phyloP scores from a whole-genome alignment of 1,284 basidiomycete genomes.

The Boletus semigastroideus region DNA sequence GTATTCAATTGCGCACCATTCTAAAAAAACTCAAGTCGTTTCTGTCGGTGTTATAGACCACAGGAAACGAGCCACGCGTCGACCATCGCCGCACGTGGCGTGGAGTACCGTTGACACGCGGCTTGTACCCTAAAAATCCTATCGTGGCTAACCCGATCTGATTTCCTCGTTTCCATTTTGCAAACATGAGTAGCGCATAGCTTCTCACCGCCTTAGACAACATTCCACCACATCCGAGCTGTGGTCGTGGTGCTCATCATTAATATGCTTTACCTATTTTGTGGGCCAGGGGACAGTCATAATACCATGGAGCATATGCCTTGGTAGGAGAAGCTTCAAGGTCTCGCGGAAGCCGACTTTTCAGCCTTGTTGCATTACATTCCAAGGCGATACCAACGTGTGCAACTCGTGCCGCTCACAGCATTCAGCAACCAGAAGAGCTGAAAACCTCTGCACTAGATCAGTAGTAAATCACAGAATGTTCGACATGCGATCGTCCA shows the following conservation, averaged over 20 bases:
- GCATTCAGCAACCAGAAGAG: slow-evolving; percentile 25
- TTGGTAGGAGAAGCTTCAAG: background rate
- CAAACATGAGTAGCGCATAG: background rate
- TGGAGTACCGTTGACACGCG: background rate
- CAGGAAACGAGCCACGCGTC: background rate
- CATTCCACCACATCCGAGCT: background rate
- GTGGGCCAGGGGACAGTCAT: too few relatives aligned
- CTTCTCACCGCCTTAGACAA: background rate
- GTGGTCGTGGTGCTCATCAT: background rate
- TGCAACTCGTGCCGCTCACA: slow-evolving; percentile 8
- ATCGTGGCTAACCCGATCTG: background rate
- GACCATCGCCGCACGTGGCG: too few relatives aligned
- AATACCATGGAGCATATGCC: too few relatives aligned
- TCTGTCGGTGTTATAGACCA: background rate
- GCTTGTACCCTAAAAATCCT: slow-evolving; percentile 1
- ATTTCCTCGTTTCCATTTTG: background rate
- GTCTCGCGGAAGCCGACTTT: background rate
- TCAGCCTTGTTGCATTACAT: slow-evolving; percentile 3
- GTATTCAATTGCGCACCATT: background rate
- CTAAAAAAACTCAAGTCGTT: background rate
- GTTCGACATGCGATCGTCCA: slow-evolving; percentile 15
- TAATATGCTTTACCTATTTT: too few relatives aligned
- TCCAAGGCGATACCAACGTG: background rate
- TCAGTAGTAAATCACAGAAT: slow-evolving; percentile 13
- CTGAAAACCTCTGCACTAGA: slow-evolving; percentile 2